phyloP scores from a whole-genome alignment of 805 yeast genomes.

The Saccharomycopsis schoenii region DNA sequence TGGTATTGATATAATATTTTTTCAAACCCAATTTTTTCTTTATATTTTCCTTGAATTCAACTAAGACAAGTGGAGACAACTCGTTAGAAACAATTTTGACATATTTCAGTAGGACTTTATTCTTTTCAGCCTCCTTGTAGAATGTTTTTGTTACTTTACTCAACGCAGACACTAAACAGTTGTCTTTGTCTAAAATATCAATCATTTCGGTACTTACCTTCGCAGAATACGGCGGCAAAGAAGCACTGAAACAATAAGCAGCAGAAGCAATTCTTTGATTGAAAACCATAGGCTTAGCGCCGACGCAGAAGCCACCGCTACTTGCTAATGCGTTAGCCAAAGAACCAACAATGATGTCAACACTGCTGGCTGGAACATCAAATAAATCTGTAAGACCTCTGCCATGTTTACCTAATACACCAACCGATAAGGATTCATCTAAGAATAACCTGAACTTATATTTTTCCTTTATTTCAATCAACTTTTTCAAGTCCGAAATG shows the following conservation, averaged over 20 bases:
- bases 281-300: slow-evolving; percentile 69
- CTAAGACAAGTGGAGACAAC: slow-evolving; percentile 60
- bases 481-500: slow-evolving; percentile 54
- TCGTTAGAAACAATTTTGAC: slow-evolving; percentile 46
- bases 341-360: slow-evolving; percentile 83
- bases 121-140: slow-evolving; percentile 32
- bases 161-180: slow-evolving; percentile 27
- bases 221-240: slow-evolving; percentile 88
- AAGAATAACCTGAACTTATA: slow-evolving; percentile 79
- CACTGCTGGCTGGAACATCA: slow-evolving; percentile 45
- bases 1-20: slow-evolving; percentile 23
- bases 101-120: slow-evolving; percentile 28
- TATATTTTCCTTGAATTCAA: slow-evolving; percentile 43
- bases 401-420: slow-evolving; percentile 77
- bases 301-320: slow-evolving; percentile 92
- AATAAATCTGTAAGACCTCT: slow-evolving; percentile 76
- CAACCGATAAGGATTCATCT: slow-evolving; percentile 83
- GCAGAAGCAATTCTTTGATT: slow-evolving; percentile 87
- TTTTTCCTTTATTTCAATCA: slow-evolving; percentile 66
- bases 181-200: slow-evolving; percentile 38
- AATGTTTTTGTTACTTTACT: slow-evolving; percentile 32
- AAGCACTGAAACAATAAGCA: slow-evolving; percentile 90
- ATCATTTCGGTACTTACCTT: slow-evolving; percentile 49
- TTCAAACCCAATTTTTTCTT: slow-evolving; percentile 40
- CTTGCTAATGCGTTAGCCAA: slow-evolving; percentile 74